A percentile compares a stretch with the other conserved stretches of the same genome.
phyloP scores from a whole-genome alignment of 805 yeast species.

The Schwanniomyces pseudopolymorphus region DNA sequence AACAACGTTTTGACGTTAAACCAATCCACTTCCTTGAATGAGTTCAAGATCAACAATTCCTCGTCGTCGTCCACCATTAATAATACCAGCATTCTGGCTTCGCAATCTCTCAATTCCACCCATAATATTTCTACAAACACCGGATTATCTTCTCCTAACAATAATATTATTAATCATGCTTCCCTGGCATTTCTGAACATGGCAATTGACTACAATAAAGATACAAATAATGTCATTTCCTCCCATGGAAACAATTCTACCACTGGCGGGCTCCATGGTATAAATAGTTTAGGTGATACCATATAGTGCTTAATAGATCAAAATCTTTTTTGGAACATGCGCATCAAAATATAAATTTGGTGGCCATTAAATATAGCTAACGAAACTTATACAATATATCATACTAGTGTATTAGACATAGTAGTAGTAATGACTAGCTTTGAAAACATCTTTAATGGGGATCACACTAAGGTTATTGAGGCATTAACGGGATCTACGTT shows the following conservation, averaged over 20 bases:
- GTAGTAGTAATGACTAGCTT: neutral
- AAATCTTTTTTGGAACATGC: neutral
- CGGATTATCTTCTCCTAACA: conserved; percentile 11
- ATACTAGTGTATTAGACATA: neutral
- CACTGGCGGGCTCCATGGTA: conserved; percentile 7
- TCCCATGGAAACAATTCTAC: neutral
- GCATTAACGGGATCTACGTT: conserved; percentile 37
- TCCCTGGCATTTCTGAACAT: conserved; percentile 1
- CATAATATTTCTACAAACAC: neutral
- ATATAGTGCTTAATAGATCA: neutral
- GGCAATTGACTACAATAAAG: conserved; percentile 1
- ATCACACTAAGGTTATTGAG: neutral
- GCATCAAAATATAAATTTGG: neutral
- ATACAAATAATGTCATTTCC: neutral
- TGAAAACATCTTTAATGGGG: neutral
- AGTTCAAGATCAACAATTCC: conserved; percentile 7
- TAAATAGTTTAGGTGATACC: conserved; percentile 11
- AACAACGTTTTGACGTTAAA: neutral
- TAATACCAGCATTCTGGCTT: neutral
- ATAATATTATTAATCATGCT: conserved; percentile 8
- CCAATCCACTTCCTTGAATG: conserved; percentile 2
- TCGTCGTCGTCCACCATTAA: neutral
- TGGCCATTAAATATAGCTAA: neutral
- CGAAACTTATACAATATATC: no score
- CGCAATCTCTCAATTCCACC: conserved; percentile 1